Evolutionary conservation across 768 basidiomycete species (phyloP), one percentile per base, ranked within the genome.

Genomic region (Hortiboletus flavorubellus): DNA sequence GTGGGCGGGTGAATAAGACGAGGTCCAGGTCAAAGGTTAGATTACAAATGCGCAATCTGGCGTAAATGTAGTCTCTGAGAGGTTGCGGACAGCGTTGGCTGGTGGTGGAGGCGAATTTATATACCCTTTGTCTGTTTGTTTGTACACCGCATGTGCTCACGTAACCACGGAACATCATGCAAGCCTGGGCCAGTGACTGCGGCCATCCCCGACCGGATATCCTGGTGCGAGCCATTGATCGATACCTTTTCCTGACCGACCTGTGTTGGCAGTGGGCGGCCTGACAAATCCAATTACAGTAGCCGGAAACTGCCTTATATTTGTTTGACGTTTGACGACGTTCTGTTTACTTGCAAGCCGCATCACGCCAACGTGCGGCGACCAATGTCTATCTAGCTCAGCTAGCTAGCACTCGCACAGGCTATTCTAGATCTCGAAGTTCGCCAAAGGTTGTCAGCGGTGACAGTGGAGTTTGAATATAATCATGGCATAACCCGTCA

Each of bases 351-450:
- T 3, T 70, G 71, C 0, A 75, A 72, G 21, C 84, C 83, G 2
- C 77, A 81, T 34, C 77, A 85, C 49, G 77, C 85, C 65, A 83
- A 86, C 59, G 70, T 70, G 6, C 7, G 14, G 16, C 2, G 23
- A 12, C 9, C 9, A 11, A 34, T 15, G 15, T 23, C 4, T 8
- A 5, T 18, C 39, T 12, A 0, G 7, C 16, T 18, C 4, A 7
- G 7, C 45, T 43, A 2, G 15, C 53, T 54, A 29, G 61, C 14
- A 2, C 37, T 41, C 11, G 12, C 37, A 29, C 42, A 71, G 65
- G 62, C 75, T 4, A 80, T 84, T 16, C 68, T 86, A 3, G 78
- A 85, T 54, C 85, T 86, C 54, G 70, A 84, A 80, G 60, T 85
- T 79, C 54, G 77, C 77, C 39, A 86, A 85, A 74, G 83, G 84